phyloP scores from a whole-genome alignment of 331 rosid genomes.

The Malus hybrid region DNA sequence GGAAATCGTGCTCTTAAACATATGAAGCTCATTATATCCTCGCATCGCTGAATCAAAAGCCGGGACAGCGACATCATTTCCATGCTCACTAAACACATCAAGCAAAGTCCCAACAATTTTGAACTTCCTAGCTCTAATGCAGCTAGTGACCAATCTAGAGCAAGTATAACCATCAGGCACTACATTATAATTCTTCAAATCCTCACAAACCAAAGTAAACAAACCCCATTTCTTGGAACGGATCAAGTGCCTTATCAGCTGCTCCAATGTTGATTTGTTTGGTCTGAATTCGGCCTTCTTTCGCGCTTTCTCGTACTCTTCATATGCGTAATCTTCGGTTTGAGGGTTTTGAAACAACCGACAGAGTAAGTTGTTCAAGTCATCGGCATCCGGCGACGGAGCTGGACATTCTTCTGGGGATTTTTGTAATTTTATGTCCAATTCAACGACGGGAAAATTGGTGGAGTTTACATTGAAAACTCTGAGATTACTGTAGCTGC shows the following conservation, averaged over 20 bases:
- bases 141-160: slow-evolving; percentile 40
- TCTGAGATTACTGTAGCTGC: neutral
- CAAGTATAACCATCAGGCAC: slow-evolving; percentile 49
- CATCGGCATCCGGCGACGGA: slow-evolving; percentile 16
- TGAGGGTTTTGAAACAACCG: slow-evolving; percentile 40
- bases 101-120: slow-evolving; percentile 40
- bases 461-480: slow-evolving; percentile 29
- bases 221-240: slow-evolving; percentile 46
- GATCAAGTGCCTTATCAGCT: slow-evolving; percentile 49
- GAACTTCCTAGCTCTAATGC: slow-evolving; percentile 54
- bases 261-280: slow-evolving; percentile 34
- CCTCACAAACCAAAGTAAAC: slow-evolving; percentile 34
- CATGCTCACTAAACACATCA: slow-evolving; percentile 18
- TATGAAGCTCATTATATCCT: slow-evolving; percentile 65
- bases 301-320: slow-evolving; percentile 48
- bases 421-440: slow-evolving; percentile 18
- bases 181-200: slow-evolving; percentile 38
- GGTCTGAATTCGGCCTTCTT: slow-evolving; percentile 51
- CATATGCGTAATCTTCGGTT: slow-evolving; percentile 36
- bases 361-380: slow-evolving; percentile 41
- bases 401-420: slow-evolving; percentile 5
- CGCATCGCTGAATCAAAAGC: slow-evolving; percentile 52
- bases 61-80: slow-evolving; percentile 21
- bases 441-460: slow-evolving; percentile 15
- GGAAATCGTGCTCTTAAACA: slow-evolving; percentile 48